These are phyloP conservation scores for Huntiella moniliformis DNA, from an alignment of 2,329 filamentous ascomycete species.

Conservation along the genomic window DNA sequence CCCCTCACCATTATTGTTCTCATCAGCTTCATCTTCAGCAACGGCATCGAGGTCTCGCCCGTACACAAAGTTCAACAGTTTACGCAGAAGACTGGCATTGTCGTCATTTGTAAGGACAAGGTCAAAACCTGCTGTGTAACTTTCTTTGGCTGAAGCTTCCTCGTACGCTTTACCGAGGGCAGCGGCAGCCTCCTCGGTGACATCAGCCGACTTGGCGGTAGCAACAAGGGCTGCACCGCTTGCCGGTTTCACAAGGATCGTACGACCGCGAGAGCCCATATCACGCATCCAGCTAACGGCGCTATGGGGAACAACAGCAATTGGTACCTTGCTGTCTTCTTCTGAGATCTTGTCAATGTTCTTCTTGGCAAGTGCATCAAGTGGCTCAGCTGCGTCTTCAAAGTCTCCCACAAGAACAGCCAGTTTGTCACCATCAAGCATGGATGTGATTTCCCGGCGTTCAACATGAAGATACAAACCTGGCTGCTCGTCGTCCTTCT, in stretches of 20 bases:
- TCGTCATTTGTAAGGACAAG: conserved; percentile 16
- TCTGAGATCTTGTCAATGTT: conserved; percentile 20
- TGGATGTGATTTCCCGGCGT: conserved; percentile 33
- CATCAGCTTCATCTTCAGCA: neutral
- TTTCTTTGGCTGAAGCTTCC: conserved; percentile 14
- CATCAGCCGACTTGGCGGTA: conserved; percentile 2
- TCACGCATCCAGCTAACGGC: conserved; percentile 33
- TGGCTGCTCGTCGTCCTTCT: conserved; percentile 30
- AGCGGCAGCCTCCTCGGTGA: conserved; percentile 1
- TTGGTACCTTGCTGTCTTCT: conserved; percentile 38
- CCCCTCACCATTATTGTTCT: neutral
- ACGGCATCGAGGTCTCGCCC: conserved; percentile 4
- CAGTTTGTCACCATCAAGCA: conserved; percentile 41
- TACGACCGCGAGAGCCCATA: conserved; percentile 35
- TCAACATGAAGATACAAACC: conserved; percentile 39
- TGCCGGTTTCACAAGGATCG: conserved; percentile 32
- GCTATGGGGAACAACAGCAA: conserved; percentile 21
- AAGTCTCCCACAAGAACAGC: conserved; percentile 26
- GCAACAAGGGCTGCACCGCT: conserved; percentile 5
- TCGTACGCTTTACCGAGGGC: conserved; percentile 3
- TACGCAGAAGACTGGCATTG: conserved; percentile 14
- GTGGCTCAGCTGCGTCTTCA: neutral
- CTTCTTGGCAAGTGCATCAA: neutral
- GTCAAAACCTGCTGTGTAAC: conserved; percentile 9
- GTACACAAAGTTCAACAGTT: conserved; percentile 17